Evolutionary conservation across 2,329 filamentous ascomycete genomes (phyloP).

Genomic region (Chrysoporthe puriensis): DNA sequence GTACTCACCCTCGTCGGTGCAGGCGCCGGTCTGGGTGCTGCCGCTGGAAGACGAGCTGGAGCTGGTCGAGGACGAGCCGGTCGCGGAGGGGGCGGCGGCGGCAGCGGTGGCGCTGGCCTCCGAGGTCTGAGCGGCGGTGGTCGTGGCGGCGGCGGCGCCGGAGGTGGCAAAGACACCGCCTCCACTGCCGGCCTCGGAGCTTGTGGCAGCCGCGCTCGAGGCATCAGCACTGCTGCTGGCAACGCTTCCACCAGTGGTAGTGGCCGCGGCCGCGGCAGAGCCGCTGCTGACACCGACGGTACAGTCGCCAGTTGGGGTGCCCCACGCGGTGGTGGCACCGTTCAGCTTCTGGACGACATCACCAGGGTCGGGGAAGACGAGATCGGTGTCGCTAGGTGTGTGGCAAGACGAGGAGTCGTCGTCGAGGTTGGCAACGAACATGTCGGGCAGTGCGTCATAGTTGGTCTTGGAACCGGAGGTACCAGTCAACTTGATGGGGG

Average conservation of each 20-base stretch:
- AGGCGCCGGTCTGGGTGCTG: constrained; percentile 47
- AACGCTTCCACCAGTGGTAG: constrained; percentile 26
- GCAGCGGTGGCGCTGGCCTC: constrained; percentile 30
- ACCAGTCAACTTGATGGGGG: constrained; percentile 69
- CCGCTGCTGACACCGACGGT: constrained; percentile 34
- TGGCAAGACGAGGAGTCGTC: constrained; percentile 55
- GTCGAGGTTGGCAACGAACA: constrained; percentile 75
- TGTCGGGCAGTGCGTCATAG: constrained; percentile 67
- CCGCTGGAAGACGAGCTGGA: constrained; percentile 32
- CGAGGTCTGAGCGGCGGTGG: constrained; percentile 28
- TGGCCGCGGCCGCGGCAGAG: constrained; percentile 27
- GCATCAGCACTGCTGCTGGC: constrained; percentile 25
- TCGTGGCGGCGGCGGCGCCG: constrained; percentile 13
- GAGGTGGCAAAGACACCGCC: constrained; percentile 46
- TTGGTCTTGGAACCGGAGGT: constrained; percentile 52
- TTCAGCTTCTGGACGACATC: constrained; percentile 55
- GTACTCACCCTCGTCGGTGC: constrained; percentile 52
- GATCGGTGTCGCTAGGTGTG: constrained; percentile 58
- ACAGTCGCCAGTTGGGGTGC: constrained; percentile 34
- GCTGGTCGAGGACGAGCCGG: constrained; percentile 20
- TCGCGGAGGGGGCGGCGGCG: constrained; percentile 26
- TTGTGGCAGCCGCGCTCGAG: constrained; percentile 30
- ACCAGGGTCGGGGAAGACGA: constrained; percentile 72
- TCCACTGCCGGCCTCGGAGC: constrained; percentile 28
- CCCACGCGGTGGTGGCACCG: constrained; percentile 41